Evolutionary conservation across 1,284 basidiomycete genomes (phyloP), one percentile per base, ranked within the genome.

Genomic region (Ceratobasidium sp.): DNA sequence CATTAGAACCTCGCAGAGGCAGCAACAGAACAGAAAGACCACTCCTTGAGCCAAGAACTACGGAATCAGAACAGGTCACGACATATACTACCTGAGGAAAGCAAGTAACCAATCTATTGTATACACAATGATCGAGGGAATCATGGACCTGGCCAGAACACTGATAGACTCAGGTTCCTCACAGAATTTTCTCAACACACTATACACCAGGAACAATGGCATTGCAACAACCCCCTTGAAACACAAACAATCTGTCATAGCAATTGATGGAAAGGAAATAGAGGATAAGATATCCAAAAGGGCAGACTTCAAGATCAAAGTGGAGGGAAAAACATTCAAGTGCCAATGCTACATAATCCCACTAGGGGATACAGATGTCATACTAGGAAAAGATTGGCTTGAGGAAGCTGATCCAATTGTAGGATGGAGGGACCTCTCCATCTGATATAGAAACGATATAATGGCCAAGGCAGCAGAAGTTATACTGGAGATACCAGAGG

Each of bases 311-410:
- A 59, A 7, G 7, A 7, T 25, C 7, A 17, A 22, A 25, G 15
- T 59, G 13, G n/a, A 59, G 25, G 56, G 56, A 59, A 22, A 17
- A 32, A 59, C 19, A 4, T 59, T 59, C 56, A 59, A 59, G 8
- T 29, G 29, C 19, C 4, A 32, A 5, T 62, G 29, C 34, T 62
- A 15, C 59, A 6, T 32, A 29, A 25, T 57, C 4, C 6, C 4
- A 22, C 15, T 57, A 57, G 54, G 54, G 25, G 54, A 62, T 11
- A 62, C 59, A 62, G 13, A 40, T 5, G 8, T 40, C 29, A 62
- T 62, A 3, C 59, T 43, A 40, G 59, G 56, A 43, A 3, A 29
- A 11, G 19, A n/a, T 3, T 62, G 59, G 59, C 37, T 62, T 3
- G 22, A 62, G 19, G 34, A 62, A 37, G 19, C 59, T 8, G 32